Conservation (phyloP, 2,329 filamentous ascomycete genomes). For the Aspergillus glaucus region DNA sequence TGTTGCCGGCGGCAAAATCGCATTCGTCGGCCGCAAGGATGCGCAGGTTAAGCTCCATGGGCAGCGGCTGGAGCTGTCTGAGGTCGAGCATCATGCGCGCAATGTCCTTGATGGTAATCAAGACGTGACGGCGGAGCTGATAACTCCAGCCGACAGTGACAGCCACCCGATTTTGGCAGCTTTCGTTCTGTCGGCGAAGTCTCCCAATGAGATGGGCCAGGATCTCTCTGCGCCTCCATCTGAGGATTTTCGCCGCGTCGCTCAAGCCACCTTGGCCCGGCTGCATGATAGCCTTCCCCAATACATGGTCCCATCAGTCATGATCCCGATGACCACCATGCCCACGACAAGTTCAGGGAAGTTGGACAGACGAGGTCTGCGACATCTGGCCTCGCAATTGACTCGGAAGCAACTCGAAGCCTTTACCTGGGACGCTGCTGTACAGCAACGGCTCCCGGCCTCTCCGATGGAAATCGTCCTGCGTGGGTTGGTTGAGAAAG, state of each 20-base stretch:
- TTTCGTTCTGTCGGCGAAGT: not conserved
- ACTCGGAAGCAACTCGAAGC: not conserved
- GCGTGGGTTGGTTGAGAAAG: not conserved
- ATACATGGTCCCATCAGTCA: not conserved
- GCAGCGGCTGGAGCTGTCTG: constrained; percentile 23
- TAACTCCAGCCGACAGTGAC: not conserved
- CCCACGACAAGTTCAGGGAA: not conserved
- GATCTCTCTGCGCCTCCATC: not conserved
- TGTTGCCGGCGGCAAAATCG: constrained; percentile 13
- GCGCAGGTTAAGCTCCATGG: constrained; percentile 18
- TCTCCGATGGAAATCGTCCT: constrained; percentile 4
- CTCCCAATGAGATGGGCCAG: not conserved
- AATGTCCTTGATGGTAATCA: not conserved
- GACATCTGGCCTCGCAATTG: not conserved
- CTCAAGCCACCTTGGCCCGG: not conserved
- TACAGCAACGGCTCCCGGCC: constrained; percentile 3
- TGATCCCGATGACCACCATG: not conserved
- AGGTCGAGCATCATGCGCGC: constrained; percentile 16
- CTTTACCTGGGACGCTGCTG: not conserved
- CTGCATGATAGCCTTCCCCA: not conserved
- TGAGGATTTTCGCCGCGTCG: not conserved
- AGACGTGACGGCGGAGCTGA: not conserved
- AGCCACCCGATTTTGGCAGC: not conserved
- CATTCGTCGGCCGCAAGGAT: constrained; percentile 13
- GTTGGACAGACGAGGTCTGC: not conserved